phyloP scores from a whole-genome alignment of 2,329 filamentous ascomycete genomes.

The Trichocomaceae sp. region DNA sequence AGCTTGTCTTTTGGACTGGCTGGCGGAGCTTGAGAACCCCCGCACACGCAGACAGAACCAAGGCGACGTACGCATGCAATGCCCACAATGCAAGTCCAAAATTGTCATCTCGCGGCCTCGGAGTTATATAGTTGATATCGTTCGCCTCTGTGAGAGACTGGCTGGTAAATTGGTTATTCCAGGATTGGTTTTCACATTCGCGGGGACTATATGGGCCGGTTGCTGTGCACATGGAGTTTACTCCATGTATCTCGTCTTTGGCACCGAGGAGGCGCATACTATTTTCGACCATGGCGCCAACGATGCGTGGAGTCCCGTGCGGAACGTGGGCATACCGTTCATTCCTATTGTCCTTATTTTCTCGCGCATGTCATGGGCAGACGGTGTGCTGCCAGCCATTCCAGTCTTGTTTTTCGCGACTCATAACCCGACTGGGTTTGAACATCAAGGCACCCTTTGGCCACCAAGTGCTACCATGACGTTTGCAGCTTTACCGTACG shows the following conservation, averaged over 20 bases:
- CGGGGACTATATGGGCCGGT: slow-evolving; percentile 45
- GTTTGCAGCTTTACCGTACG: slow-evolving; percentile 59
- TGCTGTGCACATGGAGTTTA: slow-evolving; percentile 55
- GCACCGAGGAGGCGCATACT: slow-evolving; percentile 51
- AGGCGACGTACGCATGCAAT: slow-evolving; percentile 59
- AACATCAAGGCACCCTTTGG: slow-evolving; percentile 53
- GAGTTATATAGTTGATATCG: slow-evolving; percentile 63
- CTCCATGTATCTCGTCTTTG: slow-evolving; percentile 61
- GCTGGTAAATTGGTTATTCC: slow-evolving; percentile 59
- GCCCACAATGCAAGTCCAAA: slow-evolving; percentile 80
- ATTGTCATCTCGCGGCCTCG: slow-evolving; percentile 70
- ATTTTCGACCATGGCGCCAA: slow-evolving; percentile 44
- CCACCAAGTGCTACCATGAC: slow-evolving; percentile 61
- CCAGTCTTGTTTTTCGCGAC: slow-evolving; percentile 52
- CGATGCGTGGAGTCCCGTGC: slow-evolving; percentile 41
- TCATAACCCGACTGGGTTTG: slow-evolving; percentile 34
- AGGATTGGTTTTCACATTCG: slow-evolving; percentile 49
- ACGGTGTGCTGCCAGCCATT: slow-evolving; percentile 57
- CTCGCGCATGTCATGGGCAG: slow-evolving; percentile 58
- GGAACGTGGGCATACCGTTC: slow-evolving; percentile 57
- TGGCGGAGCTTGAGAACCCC: slow-evolving; percentile 74
- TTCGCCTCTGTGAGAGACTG: slow-evolving; percentile 52
- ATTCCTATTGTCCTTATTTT: slow-evolving; percentile 63
- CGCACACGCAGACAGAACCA: slow-evolving; percentile 45
- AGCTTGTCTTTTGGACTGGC: slow-evolving; percentile 82